A percentile compares a stretch with the other conserved stretches of the same genome.
Conservation (phyloP, 495 filamentous ascomycete species). For the Friedmanniomyces endolithicus region DNA sequence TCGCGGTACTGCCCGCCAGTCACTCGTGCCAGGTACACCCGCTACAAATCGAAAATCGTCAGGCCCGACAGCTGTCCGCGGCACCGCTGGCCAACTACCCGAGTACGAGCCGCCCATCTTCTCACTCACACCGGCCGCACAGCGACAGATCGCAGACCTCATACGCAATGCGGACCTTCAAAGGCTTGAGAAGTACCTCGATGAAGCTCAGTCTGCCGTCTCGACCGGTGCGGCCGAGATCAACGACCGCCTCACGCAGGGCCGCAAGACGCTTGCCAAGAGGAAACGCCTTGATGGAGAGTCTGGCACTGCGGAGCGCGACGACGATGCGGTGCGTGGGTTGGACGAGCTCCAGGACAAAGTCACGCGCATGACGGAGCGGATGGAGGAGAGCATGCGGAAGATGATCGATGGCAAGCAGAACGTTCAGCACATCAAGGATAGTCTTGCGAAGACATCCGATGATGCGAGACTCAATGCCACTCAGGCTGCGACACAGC, state of each 20-base stretch:
- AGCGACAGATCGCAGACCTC: slow-evolving; percentile 18
- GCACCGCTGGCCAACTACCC: slow-evolving; percentile 15
- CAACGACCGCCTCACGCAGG: slow-evolving; percentile 23
- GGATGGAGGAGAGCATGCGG: slow-evolving; percentile 30
- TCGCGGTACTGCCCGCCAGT: background rate
- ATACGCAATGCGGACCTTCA: slow-evolving; percentile 2
- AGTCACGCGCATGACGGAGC: slow-evolving; percentile 27
- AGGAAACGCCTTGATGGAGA: slow-evolving; percentile 6
- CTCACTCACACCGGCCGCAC: slow-evolving; percentile 24
- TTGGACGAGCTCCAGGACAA: slow-evolving; percentile 22
- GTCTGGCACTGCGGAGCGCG: slow-evolving; percentile 6
- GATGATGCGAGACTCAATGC: slow-evolving; percentile 15
- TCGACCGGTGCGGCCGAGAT: slow-evolving; percentile 20
- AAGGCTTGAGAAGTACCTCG: slow-evolving; percentile 20
- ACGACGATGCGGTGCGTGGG: slow-evolving; percentile 9
- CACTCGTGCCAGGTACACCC: background rate
- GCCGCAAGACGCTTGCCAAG: background rate
- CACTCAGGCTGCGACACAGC: slow-evolving; percentile 15
- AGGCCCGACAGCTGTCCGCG: too few species aligned
- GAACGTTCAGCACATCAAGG: slow-evolving; percentile 18
- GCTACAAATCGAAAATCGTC: background rate
- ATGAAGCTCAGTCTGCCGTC: slow-evolving; percentile 17
- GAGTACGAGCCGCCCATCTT: slow-evolving; percentile 27
- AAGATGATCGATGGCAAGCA: slow-evolving; percentile 27
- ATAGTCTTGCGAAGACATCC: slow-evolving; percentile 1